Percentiles rank a stretch among this genome's conserved stretches.
phyloP scores from a whole-genome alignment of 345 rosid species.

The Dipteronia sinensis region DNA sequence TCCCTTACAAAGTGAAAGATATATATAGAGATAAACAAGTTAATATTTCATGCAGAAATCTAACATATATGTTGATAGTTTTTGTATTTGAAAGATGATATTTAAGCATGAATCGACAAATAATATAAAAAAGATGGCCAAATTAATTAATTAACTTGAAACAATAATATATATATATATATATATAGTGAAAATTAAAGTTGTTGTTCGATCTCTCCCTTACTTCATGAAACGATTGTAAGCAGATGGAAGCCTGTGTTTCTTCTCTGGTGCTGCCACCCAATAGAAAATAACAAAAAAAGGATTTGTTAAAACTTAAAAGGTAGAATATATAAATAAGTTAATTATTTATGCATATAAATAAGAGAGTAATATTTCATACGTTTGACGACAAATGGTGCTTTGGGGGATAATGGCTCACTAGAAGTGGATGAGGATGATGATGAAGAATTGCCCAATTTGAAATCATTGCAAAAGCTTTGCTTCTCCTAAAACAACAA shows the following conservation, averaged over 20 bases:
- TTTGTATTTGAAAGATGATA: neutral
- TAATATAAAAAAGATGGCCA: neutral
- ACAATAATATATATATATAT: neutral
- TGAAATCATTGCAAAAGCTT: slow-evolving; percentile 59
- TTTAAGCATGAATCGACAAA: neutral
- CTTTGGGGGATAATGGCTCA: slow-evolving; percentile 78
- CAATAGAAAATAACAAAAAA: neutral
- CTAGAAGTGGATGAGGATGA: slow-evolving; percentile 72
- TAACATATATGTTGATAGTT: slow-evolving; percentile 1
- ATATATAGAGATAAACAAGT: neutral
- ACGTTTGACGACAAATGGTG: slow-evolving; percentile 94
- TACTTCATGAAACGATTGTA: slow-evolving; percentile 99
- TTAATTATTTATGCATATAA: neutral
- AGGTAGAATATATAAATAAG: no score
- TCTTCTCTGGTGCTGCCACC: slow-evolving; percentile 92
- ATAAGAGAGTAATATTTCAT: slow-evolving; percentile 7
- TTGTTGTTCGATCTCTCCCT: slow-evolving; percentile 7
- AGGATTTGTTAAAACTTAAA: neutral
- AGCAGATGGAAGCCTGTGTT: slow-evolving; percentile 98
- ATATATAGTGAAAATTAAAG: neutral
- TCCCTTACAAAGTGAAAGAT: slow-evolving; percentile 46
- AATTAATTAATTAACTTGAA: neutral
- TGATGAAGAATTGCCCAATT: slow-evolving; percentile 68
- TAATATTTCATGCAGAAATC: neutral
- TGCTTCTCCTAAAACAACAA: slow-evolving; percentile 46